These are phyloP conservation scores for Sequoiadendron giganteum DNA, from an alignment of 75 land plant species.

Conservation along the genomic window DNA sequence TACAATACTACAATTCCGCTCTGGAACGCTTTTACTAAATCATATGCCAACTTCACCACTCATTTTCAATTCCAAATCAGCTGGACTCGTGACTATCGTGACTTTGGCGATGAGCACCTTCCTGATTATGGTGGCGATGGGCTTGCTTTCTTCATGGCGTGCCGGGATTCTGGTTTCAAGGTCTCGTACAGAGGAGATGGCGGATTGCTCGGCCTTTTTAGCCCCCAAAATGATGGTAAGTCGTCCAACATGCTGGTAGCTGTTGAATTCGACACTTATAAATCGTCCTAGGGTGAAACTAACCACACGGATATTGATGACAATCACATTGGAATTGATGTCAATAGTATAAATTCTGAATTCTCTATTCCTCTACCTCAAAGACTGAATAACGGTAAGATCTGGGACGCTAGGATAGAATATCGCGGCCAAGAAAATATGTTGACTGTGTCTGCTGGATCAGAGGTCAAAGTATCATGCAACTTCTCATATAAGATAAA, in stretches of 20 bases:
- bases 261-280: conserved; percentile 22
- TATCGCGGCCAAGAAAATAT: background rate
- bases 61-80: too few species aligned
- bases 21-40: too few species aligned
- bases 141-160: too few species aligned
- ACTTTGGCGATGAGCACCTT: too few species aligned
- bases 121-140: too few species aligned
- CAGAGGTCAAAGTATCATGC: background rate
- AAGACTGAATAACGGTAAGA: background rate
- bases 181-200: background rate
- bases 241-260: conserved; percentile 1
- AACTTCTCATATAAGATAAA: background rate
- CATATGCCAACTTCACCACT: background rate
- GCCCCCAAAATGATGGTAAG: background rate
- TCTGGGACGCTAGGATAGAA: background rate
- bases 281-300: background rate
- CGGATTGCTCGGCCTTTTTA: conserved; percentile 17
- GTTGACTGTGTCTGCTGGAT: background rate
- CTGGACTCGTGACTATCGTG: too few species aligned
- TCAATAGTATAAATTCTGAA: background rate
- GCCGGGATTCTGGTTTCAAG: too few species aligned
- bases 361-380: background rate
- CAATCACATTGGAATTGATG: conserved; percentile 29
- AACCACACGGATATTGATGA: background rate
- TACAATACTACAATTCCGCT: background rate